Evolutionary conservation across 163 green algal species (phyloP), one percentile per base, ranked within the genome.

Genomic region (Trebouxia gelatinosa): DNA sequence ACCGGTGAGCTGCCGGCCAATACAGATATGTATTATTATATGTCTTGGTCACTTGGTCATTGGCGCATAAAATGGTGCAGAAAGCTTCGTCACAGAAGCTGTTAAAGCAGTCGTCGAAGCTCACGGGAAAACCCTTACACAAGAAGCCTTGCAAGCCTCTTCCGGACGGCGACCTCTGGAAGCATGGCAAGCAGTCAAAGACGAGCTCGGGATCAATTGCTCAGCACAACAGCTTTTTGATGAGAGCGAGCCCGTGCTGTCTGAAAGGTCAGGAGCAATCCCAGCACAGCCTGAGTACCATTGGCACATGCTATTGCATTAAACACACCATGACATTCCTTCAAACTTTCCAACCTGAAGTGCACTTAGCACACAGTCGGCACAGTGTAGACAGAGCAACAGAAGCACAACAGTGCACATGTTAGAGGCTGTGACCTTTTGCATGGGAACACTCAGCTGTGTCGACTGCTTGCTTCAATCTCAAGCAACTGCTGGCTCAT

Each of bases 91-190:
- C 23, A 58, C 88, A 21, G 83, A 90, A 43, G 87, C 90, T 6
- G 82, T 85, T 0, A 61, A 58, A 19, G 32, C 72, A 13, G 76
- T 93, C 29, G 70, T 92, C 7, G 70, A 81, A 17, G 50, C 68
- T 5, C 68, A 91, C 43, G 87, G 84, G 46, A 84, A 86, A 48
- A 48, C 32, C 2, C 68, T 92, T 17, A 91, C 89, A 16, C 29
- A 67, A 31, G 81, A 84, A 35, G 82, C 75, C 5, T 54, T 82
- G 31, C 68, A 59, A 13, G 81, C 81, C 28, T 80, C 84, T 7
- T 62, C 90, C 5, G 91, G 91, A 39, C 85, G 88, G 74, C 83
- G 86, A 4, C 91, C 91, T 0, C 65, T 93, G 5, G 90, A 94
- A 2, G 89, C 88, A 21, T 95, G 91, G 91, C 39, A 85, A 0